Base-by-base conservation (phyloP, 1,139 yeast species). In the Geotrichum bryndzae region DNA sequence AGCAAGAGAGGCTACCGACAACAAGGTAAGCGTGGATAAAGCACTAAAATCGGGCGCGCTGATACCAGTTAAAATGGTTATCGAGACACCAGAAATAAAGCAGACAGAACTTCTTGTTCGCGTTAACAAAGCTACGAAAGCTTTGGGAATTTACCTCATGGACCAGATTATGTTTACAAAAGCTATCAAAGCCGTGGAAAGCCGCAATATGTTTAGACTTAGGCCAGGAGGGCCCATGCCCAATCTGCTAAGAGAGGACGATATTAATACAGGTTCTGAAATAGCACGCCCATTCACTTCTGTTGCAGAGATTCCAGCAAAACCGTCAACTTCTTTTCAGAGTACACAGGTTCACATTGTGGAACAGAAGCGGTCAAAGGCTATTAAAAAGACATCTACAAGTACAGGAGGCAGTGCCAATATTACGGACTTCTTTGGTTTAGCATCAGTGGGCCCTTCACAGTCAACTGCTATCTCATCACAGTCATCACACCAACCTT, bases 361-460 rank as follows among this genome's bases (percentile, higher is more conserved):
- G 46, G 46, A 41, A 6, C 46, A n/a, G 15, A 41, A 41, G n/a
- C 46, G 18, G 18, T 6, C 46, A 13, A 23, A 51, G 38, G 10
- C 22, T 15, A 29, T 18, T 8, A 51, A 23, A 25, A 51, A 51
- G 5, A 25, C 23, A 13, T 15, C 15, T 23, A 4, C 22, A 27
- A 13, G 18, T 7, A 22, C 6, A 2, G 35, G 22, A 27, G 22
- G 23, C 8, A 29, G 35, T 35, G 29, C 53, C 7, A 57, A 52
- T 22, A 57, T 57, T 22, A 57, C 53, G 18, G 60, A 57, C 45
- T 57, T 57, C 22, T 57, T 57, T 57, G 38, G 38, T 6, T 10
- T 41, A 10, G 31, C 54, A 31, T 18, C 48, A 5, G 3, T 29
- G 11, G 46, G 52, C 15, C 15, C 22, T 2, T 51, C 54, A 27